A percentile compares a stretch with the other conserved stretches of the same genome.
phyloP scores from a whole-genome alignment of 164 flowering plant genomes.

The Warburgia ugandensis region DNA sequence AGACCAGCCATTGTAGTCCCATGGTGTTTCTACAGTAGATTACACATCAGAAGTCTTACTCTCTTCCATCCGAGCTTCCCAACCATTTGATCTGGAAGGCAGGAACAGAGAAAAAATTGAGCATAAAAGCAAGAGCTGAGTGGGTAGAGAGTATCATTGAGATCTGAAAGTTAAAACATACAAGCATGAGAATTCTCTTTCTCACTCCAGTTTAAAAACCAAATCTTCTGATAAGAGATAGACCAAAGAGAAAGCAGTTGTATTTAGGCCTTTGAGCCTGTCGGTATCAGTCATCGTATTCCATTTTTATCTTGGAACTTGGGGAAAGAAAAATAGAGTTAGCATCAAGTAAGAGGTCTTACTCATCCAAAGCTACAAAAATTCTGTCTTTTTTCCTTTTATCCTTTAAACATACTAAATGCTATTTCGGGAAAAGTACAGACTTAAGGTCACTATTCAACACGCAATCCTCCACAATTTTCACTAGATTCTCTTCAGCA shows the following conservation, averaged over 20 bases:
- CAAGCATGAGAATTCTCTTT: not conserved
- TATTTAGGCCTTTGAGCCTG: slow-evolving; percentile 29
- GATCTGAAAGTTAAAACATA: no score
- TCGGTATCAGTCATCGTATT: slow-evolving; percentile 20
- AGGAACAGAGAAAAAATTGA: not conserved
- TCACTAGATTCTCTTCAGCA: no score
- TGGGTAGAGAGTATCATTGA: slow-evolving; percentile 85
- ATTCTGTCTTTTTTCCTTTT: not conserved
- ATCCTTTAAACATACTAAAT: no score
- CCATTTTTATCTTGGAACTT: slow-evolving; percentile 32
- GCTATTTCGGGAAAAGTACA: no score
- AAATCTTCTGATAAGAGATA: slow-evolving; percentile 8
- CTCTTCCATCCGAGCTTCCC: slow-evolving; percentile 65
- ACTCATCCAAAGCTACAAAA: not conserved
- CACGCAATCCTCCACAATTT: no score
- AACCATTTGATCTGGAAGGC: slow-evolving; percentile 59
- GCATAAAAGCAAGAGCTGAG: slow-evolving; percentile 15
- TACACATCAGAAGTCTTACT: slow-evolving; percentile 46
- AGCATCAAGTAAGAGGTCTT: not conserved
- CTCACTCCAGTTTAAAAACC: not conserved
- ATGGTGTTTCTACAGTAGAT: slow-evolving; percentile 52
- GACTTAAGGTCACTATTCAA: no score
- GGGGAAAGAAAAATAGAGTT: slow-evolving; percentile 1
- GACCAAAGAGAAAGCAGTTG: slow-evolving; percentile 75
- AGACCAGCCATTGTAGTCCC: slow-evolving; percentile 98